Percentiles rank a stretch among this genome's conserved stretches.
Evolutionary conservation across 1,284 basidiomycete genomes (phyloP).

Genomic region (Melampsora allii-populina): DNA sequence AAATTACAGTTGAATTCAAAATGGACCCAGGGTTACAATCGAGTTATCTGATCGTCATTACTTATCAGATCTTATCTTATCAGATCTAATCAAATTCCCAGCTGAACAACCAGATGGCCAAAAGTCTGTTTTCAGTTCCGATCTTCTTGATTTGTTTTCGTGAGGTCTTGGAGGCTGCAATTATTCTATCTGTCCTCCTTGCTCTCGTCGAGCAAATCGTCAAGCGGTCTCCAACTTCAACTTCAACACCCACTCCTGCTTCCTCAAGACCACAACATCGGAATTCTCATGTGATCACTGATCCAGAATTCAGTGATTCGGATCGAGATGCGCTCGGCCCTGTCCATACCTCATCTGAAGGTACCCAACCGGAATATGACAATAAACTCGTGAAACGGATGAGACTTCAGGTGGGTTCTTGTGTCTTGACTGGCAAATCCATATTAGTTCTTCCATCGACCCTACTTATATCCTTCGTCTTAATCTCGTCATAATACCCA

Average conservation of each 20-base stretch:
- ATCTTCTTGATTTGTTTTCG: conserved; percentile 80
- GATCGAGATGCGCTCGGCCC: not conserved
- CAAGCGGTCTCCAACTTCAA: conserved; percentile 6
- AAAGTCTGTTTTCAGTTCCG: conserved; percentile 38
- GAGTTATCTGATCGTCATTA: no score
- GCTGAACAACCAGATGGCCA: not conserved
- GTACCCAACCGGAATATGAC: not conserved
- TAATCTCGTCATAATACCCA: not conserved
- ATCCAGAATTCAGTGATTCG: not conserved
- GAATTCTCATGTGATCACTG: not conserved
- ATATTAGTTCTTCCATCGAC: not conserved
- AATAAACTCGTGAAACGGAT: conserved; percentile 28
- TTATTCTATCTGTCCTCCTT: conserved; percentile 82
- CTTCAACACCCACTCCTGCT: not conserved
- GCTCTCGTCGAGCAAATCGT: conserved; percentile 74
- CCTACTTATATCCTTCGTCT: not conserved
- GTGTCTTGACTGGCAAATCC: not conserved
- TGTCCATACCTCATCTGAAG: not conserved
- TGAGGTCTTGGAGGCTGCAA: conserved; percentile 80
- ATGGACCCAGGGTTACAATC: no score
- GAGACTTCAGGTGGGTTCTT: conserved; percentile 23
- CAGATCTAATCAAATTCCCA: no score
- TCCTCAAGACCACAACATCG: not conserved
- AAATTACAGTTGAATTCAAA: no score
- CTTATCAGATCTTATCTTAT: no score